Conservation (phyloP, 208 protist species). For the Kentomonas sorsogonicus region DNA sequence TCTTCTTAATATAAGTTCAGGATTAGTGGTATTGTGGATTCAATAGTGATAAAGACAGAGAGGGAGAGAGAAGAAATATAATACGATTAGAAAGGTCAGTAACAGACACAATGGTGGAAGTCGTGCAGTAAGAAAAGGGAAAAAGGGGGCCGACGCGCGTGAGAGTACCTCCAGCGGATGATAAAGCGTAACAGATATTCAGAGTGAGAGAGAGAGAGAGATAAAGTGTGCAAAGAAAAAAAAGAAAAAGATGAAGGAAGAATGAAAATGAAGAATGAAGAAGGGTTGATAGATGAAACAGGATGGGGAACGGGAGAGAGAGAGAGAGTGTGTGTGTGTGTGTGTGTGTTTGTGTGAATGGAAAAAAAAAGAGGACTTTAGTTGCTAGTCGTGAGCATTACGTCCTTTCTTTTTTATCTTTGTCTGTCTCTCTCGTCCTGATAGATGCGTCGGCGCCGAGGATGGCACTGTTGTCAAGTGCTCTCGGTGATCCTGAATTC, state of each 20-base stretch:
- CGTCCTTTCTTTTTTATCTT: constrained; percentile 3
- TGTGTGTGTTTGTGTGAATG: constrained; percentile 6
- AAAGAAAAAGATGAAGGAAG: constrained; percentile 11
- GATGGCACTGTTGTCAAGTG: background rate
- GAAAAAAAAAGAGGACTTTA: constrained; percentile 13
- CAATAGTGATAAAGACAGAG: constrained; percentile 9
- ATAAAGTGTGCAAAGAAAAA: constrained; percentile 1
- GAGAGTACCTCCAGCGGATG: too few species aligned
- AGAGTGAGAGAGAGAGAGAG: too few species aligned
- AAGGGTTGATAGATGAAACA: background rate
- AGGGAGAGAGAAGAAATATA: constrained; percentile 1
- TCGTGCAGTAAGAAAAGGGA: too few species aligned
- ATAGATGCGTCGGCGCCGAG: background rate
- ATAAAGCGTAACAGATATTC: too few species aligned
- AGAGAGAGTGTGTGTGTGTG: constrained; percentile 4
- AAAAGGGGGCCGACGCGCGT: too few species aligned
- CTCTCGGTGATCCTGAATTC: background rate
- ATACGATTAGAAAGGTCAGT: too few species aligned
- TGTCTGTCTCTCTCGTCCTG: background rate
- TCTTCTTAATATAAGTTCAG: too few species aligned
- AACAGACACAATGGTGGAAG: too few species aligned
- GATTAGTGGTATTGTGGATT: background rate
- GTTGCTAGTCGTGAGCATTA: too few species aligned
- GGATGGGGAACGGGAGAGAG: background rate
- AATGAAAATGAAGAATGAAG: constrained; percentile 10